Conservation (phyloP, 345 rosid species). For the Rhodamnia argentea region DNA sequence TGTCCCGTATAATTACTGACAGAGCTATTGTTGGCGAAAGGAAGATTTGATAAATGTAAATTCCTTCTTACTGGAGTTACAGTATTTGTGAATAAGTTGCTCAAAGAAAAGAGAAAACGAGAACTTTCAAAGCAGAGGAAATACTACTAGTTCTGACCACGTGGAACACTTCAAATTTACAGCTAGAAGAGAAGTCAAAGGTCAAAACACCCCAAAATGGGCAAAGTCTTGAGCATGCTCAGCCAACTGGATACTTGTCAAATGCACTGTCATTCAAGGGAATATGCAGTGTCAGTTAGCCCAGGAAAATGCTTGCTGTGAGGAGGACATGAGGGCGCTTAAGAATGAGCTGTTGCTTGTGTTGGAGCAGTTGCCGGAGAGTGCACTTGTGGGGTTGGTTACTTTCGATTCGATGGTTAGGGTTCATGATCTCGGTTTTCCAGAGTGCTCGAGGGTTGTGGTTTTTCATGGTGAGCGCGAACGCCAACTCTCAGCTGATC, state of each 20-base stretch:
- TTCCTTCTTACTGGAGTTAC: too few relatives aligned
- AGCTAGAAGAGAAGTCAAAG: too few relatives aligned
- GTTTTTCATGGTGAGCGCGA: constrained; percentile 73
- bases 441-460: constrained; percentile 61
- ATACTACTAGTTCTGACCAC: too few relatives aligned
- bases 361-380: constrained; percentile 77
- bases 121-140: too few relatives aligned
- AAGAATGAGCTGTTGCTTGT: constrained; percentile 64
- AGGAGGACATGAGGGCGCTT: constrained; percentile 63
- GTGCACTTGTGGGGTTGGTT: constrained; percentile 55
- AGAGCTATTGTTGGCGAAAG: too few relatives aligned
- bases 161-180: too few relatives aligned
- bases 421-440: constrained; percentile 72
- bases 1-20: too few relatives aligned
- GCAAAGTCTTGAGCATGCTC: too few relatives aligned
- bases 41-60: too few relatives aligned
- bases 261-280: background rate
- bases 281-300: background rate
- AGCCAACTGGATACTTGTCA: background rate
- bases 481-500: constrained; percentile 56
- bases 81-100: too few relatives aligned
- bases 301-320: background rate
- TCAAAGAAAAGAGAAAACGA: too few relatives aligned
- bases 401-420: constrained; percentile 81
- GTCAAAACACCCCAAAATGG: too few relatives aligned